Conservation (phyloP, 805 yeast genomes). For the Monosporozyma unispora region DNA sequence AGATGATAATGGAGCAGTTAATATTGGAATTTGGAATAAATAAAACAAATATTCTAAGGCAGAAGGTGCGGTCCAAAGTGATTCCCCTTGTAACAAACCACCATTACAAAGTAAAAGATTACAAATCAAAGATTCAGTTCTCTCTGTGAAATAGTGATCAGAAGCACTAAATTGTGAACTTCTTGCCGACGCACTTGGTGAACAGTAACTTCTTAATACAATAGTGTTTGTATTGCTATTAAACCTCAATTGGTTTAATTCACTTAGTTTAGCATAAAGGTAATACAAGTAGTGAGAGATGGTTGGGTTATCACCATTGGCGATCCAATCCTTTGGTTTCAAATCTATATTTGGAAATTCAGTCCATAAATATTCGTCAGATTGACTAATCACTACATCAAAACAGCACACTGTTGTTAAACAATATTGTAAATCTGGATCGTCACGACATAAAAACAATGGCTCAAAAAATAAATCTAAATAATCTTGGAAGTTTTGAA, state of each 20-base stretch:
- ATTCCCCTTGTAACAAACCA: slow-evolving; percentile 25
- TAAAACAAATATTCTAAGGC: slow-evolving; percentile 20
- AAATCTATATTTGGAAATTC: slow-evolving; percentile 14
- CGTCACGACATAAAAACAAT: slow-evolving; percentile 21
- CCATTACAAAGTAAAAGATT: slow-evolving; percentile 25
- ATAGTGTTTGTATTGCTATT: slow-evolving; percentile 14
- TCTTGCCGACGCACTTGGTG: slow-evolving; percentile 14
- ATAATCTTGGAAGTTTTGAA: slow-evolving; percentile 28
- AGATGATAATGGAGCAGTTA: slow-evolving; percentile 26
- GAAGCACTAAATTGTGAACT: slow-evolving; percentile 24
- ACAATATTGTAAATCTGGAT: slow-evolving; percentile 21
- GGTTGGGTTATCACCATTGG: slow-evolving; percentile 32
- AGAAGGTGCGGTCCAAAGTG: slow-evolving; percentile 20
- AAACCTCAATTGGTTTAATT: slow-evolving; percentile 13
- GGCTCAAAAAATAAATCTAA: slow-evolving; percentile 29
- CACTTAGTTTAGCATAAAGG: slow-evolving; percentile 20
- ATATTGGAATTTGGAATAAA: slow-evolving; percentile 24
- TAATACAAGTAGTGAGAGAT: slow-evolving; percentile 34
- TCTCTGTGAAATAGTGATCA: slow-evolving; percentile 18
- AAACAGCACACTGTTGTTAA: slow-evolving; percentile 28
- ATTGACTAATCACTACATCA: slow-evolving; percentile 24
- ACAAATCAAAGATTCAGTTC: slow-evolving; percentile 22
- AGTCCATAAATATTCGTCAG: slow-evolving; percentile 23
- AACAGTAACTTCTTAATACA: slow-evolving; percentile 19
- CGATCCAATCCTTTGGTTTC: slow-evolving; percentile 25